Conservation (phyloP, 805 yeast genomes). For the Lipomyces oligophaga region DNA sequence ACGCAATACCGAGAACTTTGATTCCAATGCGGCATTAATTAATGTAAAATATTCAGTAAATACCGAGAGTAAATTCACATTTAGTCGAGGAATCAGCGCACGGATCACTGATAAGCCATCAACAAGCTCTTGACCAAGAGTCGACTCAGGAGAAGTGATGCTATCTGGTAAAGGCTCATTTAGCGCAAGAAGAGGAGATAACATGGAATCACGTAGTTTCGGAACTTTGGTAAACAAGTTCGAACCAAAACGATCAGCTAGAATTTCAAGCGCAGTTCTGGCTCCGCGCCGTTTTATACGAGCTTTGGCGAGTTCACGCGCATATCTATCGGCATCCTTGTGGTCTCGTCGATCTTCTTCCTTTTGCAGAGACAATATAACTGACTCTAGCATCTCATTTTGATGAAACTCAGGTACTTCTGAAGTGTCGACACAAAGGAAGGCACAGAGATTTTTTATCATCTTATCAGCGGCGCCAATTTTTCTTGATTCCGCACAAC, state of each 20-base stretch:
- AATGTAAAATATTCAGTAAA: constrained; percentile 55
- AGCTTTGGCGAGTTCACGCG: constrained; percentile 66
- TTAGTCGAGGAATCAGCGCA: constrained; percentile 64
- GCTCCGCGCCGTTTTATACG: constrained; percentile 84
- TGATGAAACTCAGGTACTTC: constrained; percentile 90
- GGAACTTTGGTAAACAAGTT: constrained; percentile 59
- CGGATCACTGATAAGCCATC: constrained; percentile 82
- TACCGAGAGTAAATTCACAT: constrained; percentile 43
- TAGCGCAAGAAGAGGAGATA: constrained; percentile 56
- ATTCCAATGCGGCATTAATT: constrained; percentile 53
- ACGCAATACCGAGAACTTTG: constrained; percentile 76
- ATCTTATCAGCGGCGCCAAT: constrained; percentile 81
- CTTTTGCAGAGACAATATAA: constrained; percentile 69
- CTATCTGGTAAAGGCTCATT: constrained; percentile 33
- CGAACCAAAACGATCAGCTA: constrained; percentile 53
- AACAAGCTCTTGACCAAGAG: constrained; percentile 70
- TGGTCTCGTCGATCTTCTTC: constrained; percentile 65
- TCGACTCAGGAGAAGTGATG: constrained; percentile 41
- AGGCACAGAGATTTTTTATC: constrained; percentile 84
- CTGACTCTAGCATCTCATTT: constrained; percentile 51
- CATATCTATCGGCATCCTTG: constrained; percentile 56
- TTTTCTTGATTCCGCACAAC: constrained; percentile 56
- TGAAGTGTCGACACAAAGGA: constrained; percentile 89
- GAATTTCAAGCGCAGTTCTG: constrained; percentile 56
- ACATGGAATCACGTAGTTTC: constrained; percentile 59